Evolutionary conservation across 805 yeast species (phyloP), one percentile per base, ranked within the genome.

Genomic region (Ogataea methanolica): DNA sequence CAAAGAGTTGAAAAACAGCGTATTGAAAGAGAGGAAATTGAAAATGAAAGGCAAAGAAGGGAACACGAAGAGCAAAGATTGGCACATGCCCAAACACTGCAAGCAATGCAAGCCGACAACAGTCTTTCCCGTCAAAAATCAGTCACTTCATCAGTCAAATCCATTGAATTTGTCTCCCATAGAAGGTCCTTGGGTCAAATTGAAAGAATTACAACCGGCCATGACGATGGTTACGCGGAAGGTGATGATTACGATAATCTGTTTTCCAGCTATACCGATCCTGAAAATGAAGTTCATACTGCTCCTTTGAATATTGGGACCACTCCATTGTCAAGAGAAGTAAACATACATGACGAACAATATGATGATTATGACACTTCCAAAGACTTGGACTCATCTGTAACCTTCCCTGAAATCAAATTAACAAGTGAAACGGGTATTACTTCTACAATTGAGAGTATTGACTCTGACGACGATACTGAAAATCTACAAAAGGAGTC

Each of bases 81-180:
- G 9, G 31, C 31, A 3, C 31, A 26, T 26, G 31, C 31, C 9
- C 31, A 26, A 26, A 26, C 31, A 3, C 11, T 26, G 33, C n/a
- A 33, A 17, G 4, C 35, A 21, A 19, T 36, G 37, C 16, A 26
- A 4, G 29, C 15, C n/a, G 29, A 33, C 14, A 16, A 31, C 5
- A 31, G 33, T 33, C 34, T 39, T 4, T 19, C 46, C 22, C 46
- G 51, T 23, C 36, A 31, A 17, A 31, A 33, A 26, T 42, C 54
- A 2, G 39, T 36, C 9, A 40, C 61, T 5, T n/a, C 45, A 5
- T 60, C 63, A 7, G 49, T 45, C 14, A 50, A 47, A 9, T 59
- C 66, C 14, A 61, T 70, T 35, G 64, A 66, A 33, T 64, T 68
- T 36, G 59, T 62, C 17, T 61, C 65, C 0, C 72, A 67, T 44